These are phyloP conservation scores for Atalantia buxifolia DNA, from an alignment of 345 rosid genomes.

Conservation along the genomic window DNA sequence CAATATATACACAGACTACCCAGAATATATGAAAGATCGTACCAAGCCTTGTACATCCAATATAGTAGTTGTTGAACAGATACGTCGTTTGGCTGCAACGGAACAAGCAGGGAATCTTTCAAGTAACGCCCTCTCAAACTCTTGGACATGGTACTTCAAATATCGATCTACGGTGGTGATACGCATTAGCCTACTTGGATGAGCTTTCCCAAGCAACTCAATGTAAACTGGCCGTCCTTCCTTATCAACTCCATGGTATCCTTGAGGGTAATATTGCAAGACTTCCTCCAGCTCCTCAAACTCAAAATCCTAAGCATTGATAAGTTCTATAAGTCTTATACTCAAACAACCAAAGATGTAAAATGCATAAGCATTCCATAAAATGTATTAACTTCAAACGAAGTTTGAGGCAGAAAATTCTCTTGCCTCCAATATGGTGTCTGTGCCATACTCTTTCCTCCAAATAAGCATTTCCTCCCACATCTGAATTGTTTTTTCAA, in stretches of 20 bases:
- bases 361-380: background rate
- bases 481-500: slow-evolving; percentile 80
- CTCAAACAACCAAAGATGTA: background rate
- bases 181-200: slow-evolving; percentile 78
- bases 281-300: slow-evolving; percentile 92
- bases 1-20: slow-evolving; percentile 9
- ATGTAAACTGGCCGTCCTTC: slow-evolving; percentile 96
- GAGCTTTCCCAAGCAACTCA: slow-evolving; percentile 93
- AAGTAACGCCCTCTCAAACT: slow-evolving; percentile 79
- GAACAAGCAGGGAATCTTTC: slow-evolving; percentile 97
- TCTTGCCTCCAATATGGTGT: slow-evolving; percentile 75
- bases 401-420: background rate
- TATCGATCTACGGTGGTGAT: slow-evolving; percentile 78
- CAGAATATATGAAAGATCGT: slow-evolving; percentile 23
- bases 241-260: slow-evolving; percentile 96
- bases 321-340: background rate
- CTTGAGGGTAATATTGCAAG: slow-evolving; percentile 88
- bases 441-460: slow-evolving; percentile 86
- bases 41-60: slow-evolving; percentile 95
- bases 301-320: slow-evolving; percentile 64
- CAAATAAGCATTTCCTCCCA: slow-evolving; percentile 97
- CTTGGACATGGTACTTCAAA: slow-evolving; percentile 90
- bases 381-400: slow-evolving; percentile 2
- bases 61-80: slow-evolving; percentile 79
- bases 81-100: slow-evolving; percentile 73